A percentile compares a stretch with the other conserved stretches of the same genome.
Evolutionary conservation across 2,329 filamentous ascomycete genomes (phyloP).

Genomic region (Orbilia javanica): DNA sequence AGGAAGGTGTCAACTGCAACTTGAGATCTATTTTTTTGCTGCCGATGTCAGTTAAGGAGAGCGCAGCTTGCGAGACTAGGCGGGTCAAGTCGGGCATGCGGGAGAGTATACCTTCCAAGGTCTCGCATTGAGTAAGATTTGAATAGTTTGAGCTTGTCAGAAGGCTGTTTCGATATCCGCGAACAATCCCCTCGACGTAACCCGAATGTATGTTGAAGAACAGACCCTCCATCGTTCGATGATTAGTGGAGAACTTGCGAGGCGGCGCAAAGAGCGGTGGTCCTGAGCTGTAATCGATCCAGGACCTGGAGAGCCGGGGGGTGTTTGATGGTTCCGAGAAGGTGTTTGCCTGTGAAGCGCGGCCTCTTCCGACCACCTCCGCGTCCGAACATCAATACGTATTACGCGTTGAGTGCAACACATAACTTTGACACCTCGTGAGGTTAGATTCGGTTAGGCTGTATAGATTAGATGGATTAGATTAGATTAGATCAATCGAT

Average conservation of each 20-base stretch:
- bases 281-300: not conserved
- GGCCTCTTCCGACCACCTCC: constrained; percentile 7
- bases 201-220: constrained; percentile 96
- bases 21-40: constrained; percentile 81
- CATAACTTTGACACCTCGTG: too few relatives aligned
- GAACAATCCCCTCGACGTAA: constrained; percentile 96
- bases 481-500: constrained; percentile 23
- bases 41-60: constrained; percentile 42
- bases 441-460: constrained; percentile 8
- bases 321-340: not conserved
- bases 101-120: constrained; percentile 80
- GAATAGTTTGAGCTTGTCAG: constrained; percentile 90
- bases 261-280: not conserved
- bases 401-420: not conserved
- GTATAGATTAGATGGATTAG: constrained; percentile 32
- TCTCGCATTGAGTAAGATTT: constrained; percentile 98
- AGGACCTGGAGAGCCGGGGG: too few relatives aligned
- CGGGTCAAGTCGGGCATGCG: constrained; percentile 30
- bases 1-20: constrained; percentile 94
- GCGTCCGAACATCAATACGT: not conserved
- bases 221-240: constrained; percentile 83
- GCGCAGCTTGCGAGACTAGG: not conserved
- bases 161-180: constrained; percentile 94
- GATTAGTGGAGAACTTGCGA: not conserved
- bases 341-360: not conserved